Percentiles rank a stretch among this genome's conserved stretches.
Evolutionary conservation across 2,329 filamentous ascomycete species (phyloP).

Genomic region (Apiospora pterosperma): DNA sequence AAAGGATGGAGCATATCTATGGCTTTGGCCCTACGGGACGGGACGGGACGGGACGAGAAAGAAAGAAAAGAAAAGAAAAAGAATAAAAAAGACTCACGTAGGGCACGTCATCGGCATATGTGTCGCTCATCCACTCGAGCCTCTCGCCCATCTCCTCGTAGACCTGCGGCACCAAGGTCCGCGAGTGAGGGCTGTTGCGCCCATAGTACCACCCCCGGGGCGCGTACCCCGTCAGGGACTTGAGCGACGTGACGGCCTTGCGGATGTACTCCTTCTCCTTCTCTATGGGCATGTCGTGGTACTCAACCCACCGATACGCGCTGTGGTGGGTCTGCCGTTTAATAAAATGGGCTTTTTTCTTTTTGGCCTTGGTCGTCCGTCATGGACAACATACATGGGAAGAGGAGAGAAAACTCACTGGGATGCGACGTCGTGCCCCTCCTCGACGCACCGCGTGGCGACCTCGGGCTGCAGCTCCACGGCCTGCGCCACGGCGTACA

Average conservation of each 20-base stretch:
- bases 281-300: slow-evolving; percentile 41
- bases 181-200: slow-evolving; percentile 38
- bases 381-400: no score
- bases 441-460: slow-evolving; percentile 41
- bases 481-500: slow-evolving; percentile 47
- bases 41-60: neutral
- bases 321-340: no score
- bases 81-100: slow-evolving; percentile 34
- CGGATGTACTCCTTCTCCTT: slow-evolving; percentile 45
- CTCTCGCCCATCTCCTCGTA: slow-evolving; percentile 50
- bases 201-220: slow-evolving; percentile 50
- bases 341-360: no score
- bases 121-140: slow-evolving; percentile 46
- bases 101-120: slow-evolving; percentile 52
- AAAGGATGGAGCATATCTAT: no score
- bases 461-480: slow-evolving; percentile 46
- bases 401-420: slow-evolving; percentile 24
- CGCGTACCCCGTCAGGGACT: slow-evolving; percentile 40
- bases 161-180: slow-evolving; percentile 42
- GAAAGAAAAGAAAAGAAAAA: no score
- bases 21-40: no score
- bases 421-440: slow-evolving; percentile 47
- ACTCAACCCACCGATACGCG: slow-evolving; percentile 49
- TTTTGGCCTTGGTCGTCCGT: no score
- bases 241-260: slow-evolving; percentile 37